These are phyloP conservation scores for Tylopilus sp. DNA, from an alignment of 1,284 basidiomycete genomes.

Conservation along the genomic window DNA sequence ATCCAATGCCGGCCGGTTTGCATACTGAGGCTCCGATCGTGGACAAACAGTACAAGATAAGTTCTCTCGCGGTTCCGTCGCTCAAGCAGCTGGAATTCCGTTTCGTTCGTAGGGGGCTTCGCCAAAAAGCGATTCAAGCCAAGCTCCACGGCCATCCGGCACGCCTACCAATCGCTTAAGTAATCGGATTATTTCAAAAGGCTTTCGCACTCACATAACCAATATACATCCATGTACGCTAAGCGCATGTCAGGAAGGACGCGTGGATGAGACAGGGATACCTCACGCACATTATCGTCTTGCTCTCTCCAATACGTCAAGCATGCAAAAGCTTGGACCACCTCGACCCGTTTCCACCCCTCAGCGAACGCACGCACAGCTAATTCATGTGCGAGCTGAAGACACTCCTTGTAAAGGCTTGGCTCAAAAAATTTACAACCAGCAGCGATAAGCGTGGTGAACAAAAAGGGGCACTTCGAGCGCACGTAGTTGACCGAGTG, in stretches of 20 bases:
- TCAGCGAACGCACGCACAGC: constrained; percentile 73
- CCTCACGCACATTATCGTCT: constrained; percentile 59
- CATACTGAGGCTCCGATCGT: constrained; percentile 76
- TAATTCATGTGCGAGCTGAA: constrained; percentile 64
- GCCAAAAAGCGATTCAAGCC: constrained; percentile 64
- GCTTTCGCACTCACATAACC: constrained; percentile 55
- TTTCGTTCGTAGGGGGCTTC: constrained; percentile 52
- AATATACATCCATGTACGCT: constrained; percentile 81
- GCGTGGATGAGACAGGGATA: constrained; percentile 9
- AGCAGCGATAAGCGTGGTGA: constrained; percentile 76
- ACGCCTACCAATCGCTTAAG: constrained; percentile 47
- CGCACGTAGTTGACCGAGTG: constrained; percentile 74
- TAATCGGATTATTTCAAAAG: neutral
- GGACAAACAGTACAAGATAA: constrained; percentile 76
- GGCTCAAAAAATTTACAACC: constrained; percentile 81
- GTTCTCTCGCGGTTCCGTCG: constrained; percentile 78
- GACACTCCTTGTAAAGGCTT: constrained; percentile 60
- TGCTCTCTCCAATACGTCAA: constrained; percentile 85
- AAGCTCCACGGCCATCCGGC: constrained; percentile 79
- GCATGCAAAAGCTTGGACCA: constrained; percentile 79
- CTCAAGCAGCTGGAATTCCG: constrained; percentile 58
- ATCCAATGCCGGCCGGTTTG: constrained; percentile 81
- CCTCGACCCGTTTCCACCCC: constrained; percentile 70
- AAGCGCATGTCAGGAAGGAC: constrained; percentile 20
- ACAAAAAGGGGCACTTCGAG: constrained; percentile 68